phyloP scores from a whole-genome alignment of 2,329 filamentous ascomycete species.

The Graphium sp. region DNA sequence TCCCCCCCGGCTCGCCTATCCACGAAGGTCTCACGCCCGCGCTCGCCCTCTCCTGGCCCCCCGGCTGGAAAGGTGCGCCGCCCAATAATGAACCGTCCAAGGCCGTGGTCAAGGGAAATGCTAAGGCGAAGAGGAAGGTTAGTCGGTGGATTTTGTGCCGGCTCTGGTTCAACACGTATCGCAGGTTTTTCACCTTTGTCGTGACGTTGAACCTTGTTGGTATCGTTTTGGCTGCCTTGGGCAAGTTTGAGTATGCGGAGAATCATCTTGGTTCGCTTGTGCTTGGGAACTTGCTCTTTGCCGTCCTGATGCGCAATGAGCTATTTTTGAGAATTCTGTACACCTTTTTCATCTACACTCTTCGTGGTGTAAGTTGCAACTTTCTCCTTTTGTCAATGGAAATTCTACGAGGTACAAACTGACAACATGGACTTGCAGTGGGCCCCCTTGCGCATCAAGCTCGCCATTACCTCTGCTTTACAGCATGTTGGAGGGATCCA shows the following conservation, averaged over 20 bases:
- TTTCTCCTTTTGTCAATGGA: background rate
- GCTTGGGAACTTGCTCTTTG: conserved; percentile 19
- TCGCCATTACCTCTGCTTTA: conserved; percentile 16
- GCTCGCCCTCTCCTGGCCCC: conserved; percentile 10
- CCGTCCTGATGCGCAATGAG: conserved; percentile 21
- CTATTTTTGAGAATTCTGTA: conserved; percentile 19
- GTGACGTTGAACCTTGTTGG: conserved; percentile 16
- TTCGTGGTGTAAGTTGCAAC: conserved; percentile 14
- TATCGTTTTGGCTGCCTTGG: conserved; percentile 15
- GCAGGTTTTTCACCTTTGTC: conserved; percentile 20
- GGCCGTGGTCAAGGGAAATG: conserved; percentile 4
- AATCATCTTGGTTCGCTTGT: conserved; percentile 19
- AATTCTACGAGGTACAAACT: conserved; percentile 1
- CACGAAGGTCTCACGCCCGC: conserved; percentile 14
- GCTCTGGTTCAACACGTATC: conserved; percentile 23
- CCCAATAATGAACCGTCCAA: conserved; percentile 1
- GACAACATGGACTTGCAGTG: conserved; percentile 11
- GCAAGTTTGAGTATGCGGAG: conserved; percentile 17
- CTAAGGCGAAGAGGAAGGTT: conserved; percentile 8
- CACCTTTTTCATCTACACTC: conserved; percentile 17
- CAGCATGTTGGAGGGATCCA: conserved; percentile 24
- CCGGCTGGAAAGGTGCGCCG: conserved; percentile 1
- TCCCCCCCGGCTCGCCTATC: conserved; percentile 12
- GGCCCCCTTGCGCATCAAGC: conserved; percentile 17
- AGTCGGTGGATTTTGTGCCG: conserved; percentile 16